These are phyloP conservation scores for Bombardia bombarda DNA, from an alignment of 495 filamentous ascomycete species.

Conservation along the genomic window DNA sequence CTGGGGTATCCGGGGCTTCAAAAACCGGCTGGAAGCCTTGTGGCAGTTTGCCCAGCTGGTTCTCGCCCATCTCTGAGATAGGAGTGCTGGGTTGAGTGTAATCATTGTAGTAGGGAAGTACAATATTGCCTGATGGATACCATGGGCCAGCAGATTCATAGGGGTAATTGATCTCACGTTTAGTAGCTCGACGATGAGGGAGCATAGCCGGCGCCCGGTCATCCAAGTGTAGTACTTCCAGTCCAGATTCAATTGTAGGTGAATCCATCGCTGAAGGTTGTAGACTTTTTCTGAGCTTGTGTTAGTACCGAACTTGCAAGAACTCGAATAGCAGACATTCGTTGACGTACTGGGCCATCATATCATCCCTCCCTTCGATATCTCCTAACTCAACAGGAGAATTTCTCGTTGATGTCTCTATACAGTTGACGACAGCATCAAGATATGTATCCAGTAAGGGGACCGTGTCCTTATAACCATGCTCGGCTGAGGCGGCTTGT, in stretches of 20 bases:
- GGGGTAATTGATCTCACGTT: background rate
- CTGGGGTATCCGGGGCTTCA: no score
- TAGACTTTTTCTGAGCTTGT: no score
- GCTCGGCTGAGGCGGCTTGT: background rate
- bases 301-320: no score
- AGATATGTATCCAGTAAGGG: conserved; percentile 9
- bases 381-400: background rate
- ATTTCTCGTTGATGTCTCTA: background rate
- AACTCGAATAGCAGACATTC: no score
- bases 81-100: background rate
- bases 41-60: no score
- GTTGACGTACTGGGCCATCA: background rate
- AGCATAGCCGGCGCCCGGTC: no score
- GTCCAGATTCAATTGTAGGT: background rate
- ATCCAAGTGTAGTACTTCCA: background rate
- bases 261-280: no score
- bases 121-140: conserved; percentile 6
- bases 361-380: background rate
- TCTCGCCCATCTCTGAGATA: background rate
- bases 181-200: no score
- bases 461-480: background rate
- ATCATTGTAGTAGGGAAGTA: conserved; percentile 5
- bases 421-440: conserved; percentile 8
- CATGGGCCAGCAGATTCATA: conserved; percentile 10
- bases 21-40: background rate